phyloP scores from a whole-genome alignment of 2,329 filamentous ascomycete genomes.

The Colletotrichum cuscutae region DNA sequence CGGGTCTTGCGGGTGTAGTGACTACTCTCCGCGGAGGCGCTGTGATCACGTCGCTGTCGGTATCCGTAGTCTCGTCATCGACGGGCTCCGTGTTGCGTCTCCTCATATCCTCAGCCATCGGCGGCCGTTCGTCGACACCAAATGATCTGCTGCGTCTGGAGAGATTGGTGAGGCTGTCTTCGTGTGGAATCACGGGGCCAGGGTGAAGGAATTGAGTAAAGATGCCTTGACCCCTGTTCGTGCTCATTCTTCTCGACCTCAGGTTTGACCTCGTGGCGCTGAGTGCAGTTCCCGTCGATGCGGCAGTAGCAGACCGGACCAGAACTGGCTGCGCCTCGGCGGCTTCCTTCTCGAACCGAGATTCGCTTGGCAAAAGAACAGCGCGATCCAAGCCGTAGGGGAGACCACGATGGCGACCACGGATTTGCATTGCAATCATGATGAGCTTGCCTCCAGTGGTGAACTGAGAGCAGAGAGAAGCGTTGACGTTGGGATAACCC shows the following conservation, averaged over 20 bases:
- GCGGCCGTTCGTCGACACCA: constrained; percentile 4
- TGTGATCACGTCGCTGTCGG: constrained; percentile 8
- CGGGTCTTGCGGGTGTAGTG: constrained; percentile 24
- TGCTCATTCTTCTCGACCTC: constrained; percentile 41
- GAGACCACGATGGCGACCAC: constrained; percentile 74
- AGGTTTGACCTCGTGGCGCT: constrained; percentile 37
- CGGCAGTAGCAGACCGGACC: constrained; percentile 48
- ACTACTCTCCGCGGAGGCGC: constrained; percentile 19
- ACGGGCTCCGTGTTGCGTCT: constrained; percentile 30
- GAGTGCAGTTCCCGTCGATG: constrained; percentile 45
- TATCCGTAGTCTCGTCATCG: constrained; percentile 31
- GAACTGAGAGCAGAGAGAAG: constrained; percentile 87
- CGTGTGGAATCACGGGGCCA: constrained; percentile 52
- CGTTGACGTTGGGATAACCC: constrained; percentile 79
- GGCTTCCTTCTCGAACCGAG: constrained; percentile 63
- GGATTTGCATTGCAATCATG: constrained; percentile 76
- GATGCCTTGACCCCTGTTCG: constrained; percentile 46
- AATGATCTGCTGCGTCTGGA: constrained; percentile 26
- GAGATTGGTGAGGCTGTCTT: constrained; percentile 31
- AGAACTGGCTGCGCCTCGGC: constrained; percentile 56
- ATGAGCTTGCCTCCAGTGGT: constrained; percentile 76
- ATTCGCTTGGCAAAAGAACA: constrained; percentile 67
- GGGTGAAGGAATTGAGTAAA: constrained; percentile 60
- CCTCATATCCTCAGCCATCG: constrained; percentile 20
- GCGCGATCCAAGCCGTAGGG: constrained; percentile 74